phyloP scores from a whole-genome alignment of 2,329 filamentous ascomycete genomes.

The Pezicula neosporulosa region DNA sequence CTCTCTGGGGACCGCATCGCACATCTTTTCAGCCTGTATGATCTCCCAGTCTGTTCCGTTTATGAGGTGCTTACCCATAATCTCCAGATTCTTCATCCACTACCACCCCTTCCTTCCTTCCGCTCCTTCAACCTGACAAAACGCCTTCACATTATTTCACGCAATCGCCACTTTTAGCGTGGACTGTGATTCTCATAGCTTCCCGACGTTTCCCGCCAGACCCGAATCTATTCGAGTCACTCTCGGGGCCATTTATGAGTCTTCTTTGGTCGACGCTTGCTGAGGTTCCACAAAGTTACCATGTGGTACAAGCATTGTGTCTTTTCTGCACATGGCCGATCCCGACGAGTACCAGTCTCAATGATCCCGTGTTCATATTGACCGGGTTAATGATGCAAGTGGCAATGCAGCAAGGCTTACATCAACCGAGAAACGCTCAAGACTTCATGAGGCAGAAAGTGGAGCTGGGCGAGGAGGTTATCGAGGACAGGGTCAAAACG shows the following conservation, averaged over 20 bases:
- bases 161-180: constrained; percentile 62
- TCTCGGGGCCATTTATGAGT: constrained; percentile 11
- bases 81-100: constrained; percentile 53
- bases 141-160: constrained; percentile 54
- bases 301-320: constrained; percentile 21
- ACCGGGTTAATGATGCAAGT: constrained; percentile 26
- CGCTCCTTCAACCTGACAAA: constrained; percentile 53
- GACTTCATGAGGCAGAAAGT: constrained; percentile 14
- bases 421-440: constrained; percentile 18
- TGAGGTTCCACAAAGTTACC: constrained; percentile 14
- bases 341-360: constrained; percentile 17
- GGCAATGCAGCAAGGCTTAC: constrained; percentile 23
- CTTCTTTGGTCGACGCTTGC: constrained; percentile 17
- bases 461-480: constrained; percentile 33
- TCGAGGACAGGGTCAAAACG: constrained; percentile 48
- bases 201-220: constrained; percentile 56
- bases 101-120: constrained; percentile 65
- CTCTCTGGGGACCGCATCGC: constrained; percentile 22
- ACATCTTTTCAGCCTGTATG: constrained; percentile 41
- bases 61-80: constrained; percentile 27
- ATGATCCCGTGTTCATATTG: constrained; percentile 23
- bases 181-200: constrained; percentile 62
- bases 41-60: not conserved
- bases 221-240: constrained; percentile 40
- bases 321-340: constrained; percentile 26